Evolutionary conservation across 176 grass and related monocot species (phyloP).

Genomic region (Carex kokanica): DNA sequence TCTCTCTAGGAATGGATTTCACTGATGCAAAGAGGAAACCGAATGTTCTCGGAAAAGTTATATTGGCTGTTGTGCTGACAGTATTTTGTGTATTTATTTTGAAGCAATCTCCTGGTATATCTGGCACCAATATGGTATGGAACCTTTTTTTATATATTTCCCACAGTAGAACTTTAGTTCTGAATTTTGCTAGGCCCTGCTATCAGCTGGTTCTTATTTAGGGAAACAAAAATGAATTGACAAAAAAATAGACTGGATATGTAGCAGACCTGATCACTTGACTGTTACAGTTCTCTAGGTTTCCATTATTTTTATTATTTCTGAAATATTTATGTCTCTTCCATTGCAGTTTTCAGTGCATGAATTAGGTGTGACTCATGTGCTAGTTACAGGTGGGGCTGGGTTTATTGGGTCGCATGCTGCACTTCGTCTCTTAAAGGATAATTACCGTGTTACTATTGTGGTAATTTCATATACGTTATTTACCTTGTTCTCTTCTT

Average conservation of each 20-base stretch:
- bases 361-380: slow-evolving; percentile 89
- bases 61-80: slow-evolving; percentile 52
- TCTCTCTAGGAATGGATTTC: slow-evolving; percentile 78
- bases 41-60: slow-evolving; percentile 68
- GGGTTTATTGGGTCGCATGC: slow-evolving; percentile 95
- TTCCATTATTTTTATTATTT: not conserved
- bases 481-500: slow-evolving; percentile 1
- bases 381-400: slow-evolving; percentile 96
- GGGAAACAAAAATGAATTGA: not conserved
- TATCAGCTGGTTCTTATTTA: not conserved
- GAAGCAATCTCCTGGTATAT: slow-evolving; percentile 91
- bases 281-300: not conserved
- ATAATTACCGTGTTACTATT: slow-evolving; percentile 91
- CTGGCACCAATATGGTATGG: slow-evolving; percentile 67
- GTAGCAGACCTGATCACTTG: not conserved
- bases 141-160: slow-evolving; percentile 34
- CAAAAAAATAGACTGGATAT: not conserved
- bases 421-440: slow-evolving; percentile 81
- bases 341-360: slow-evolving; percentile 74
- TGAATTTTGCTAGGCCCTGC: not conserved
- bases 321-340: slow-evolving; percentile 23
- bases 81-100: slow-evolving; percentile 87
- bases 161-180: not conserved
- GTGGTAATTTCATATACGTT: slow-evolving; percentile 63
- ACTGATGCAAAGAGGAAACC: slow-evolving; percentile 85